These are phyloP conservation scores for Didymella pinodella DNA, from an alignment of 2,329 filamentous ascomycete species.

Conservation along the genomic window DNA sequence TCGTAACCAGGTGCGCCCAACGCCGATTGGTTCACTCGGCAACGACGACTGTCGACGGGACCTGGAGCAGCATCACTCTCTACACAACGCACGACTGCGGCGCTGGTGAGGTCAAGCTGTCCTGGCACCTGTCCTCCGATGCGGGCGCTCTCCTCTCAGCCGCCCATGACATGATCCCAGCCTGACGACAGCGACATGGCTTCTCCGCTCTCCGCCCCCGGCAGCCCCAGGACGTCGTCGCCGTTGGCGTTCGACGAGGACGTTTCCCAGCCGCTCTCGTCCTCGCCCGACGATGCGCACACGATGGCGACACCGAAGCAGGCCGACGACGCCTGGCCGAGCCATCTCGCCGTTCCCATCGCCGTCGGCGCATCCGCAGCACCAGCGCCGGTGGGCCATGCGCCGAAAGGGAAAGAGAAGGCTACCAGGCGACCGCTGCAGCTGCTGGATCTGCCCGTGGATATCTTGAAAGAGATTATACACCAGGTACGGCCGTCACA, in stretches of 20 bases:
- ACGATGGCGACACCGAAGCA: conserved; percentile 23
- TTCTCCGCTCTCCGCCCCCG: conserved; percentile 3
- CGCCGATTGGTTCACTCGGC: conserved; percentile 13
- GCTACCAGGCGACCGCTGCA: conserved; percentile 64
- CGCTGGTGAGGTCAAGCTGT: conserved; percentile 32
- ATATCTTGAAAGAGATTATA: conserved; percentile 79
- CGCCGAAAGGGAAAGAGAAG: conserved; percentile 60
- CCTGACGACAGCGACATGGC: conserved; percentile 27
- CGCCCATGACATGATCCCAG: conserved; percentile 36
- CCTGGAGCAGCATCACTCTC: conserved; percentile 7
- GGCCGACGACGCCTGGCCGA: neutral
- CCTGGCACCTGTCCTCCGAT: conserved; percentile 29
- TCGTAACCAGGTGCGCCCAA: conserved; percentile 14
- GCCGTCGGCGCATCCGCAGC: conserved; percentile 20
- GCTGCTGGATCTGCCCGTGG: conserved; percentile 78
- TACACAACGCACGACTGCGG: conserved; percentile 29
- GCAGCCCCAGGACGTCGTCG: conserved; percentile 21
- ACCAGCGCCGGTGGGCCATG: conserved; percentile 33
- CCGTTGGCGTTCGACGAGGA: conserved; percentile 40
- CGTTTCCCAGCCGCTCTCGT: conserved; percentile 19
- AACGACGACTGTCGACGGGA: conserved; percentile 11
- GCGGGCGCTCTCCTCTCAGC: conserved; percentile 38
- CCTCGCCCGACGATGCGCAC: conserved; percentile 32
- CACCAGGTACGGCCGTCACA: conserved; percentile 67
- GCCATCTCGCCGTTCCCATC: conserved; percentile 1